Evolutionary conservation across 495 filamentous ascomycete species (phyloP).

Genomic region (Daldinia bambusicola): DNA sequence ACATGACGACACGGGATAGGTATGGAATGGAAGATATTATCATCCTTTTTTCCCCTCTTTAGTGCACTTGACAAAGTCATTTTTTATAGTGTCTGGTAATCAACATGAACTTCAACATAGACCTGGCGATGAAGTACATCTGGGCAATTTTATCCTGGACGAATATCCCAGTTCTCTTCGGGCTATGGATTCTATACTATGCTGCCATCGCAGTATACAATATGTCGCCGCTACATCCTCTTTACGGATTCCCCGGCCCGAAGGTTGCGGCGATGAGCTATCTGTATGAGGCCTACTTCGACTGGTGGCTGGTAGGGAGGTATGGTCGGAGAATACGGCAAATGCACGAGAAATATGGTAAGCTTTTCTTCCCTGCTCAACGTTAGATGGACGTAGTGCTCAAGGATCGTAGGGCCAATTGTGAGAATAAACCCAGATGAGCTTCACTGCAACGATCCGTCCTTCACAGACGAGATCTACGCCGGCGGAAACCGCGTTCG

Average conservation of each 20-base stretch:
- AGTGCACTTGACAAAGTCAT: background rate
- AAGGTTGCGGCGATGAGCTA: constrained; percentile 54
- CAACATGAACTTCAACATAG: background rate
- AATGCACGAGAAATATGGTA: constrained; percentile 61
- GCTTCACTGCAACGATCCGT: constrained; percentile 61
- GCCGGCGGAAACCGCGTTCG: constrained; percentile 45
- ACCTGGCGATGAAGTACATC: background rate
- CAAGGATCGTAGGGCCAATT: constrained; percentile 57
- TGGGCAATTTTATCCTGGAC: background rate
- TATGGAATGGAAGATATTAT: background rate
- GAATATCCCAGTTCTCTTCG: background rate
- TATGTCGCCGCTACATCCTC: constrained; percentile 48
- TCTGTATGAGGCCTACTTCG: constrained; percentile 59
- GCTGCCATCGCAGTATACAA: constrained; percentile 22
- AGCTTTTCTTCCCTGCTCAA: background rate
- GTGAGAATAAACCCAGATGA: constrained; percentile 65
- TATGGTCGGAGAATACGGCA: constrained; percentile 56
- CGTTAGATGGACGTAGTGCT: background rate
- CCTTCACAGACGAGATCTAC: constrained; percentile 62
- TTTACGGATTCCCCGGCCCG: constrained; percentile 56
- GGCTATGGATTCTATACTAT: constrained; percentile 7
- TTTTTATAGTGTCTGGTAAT: background rate
- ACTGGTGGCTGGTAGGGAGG: constrained; percentile 52
- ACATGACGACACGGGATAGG: background rate
- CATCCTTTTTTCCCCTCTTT: background rate